Evolutionary conservation across 495 filamentous ascomycete genomes (phyloP).

Genomic region (Neurospora intermedia): DNA sequence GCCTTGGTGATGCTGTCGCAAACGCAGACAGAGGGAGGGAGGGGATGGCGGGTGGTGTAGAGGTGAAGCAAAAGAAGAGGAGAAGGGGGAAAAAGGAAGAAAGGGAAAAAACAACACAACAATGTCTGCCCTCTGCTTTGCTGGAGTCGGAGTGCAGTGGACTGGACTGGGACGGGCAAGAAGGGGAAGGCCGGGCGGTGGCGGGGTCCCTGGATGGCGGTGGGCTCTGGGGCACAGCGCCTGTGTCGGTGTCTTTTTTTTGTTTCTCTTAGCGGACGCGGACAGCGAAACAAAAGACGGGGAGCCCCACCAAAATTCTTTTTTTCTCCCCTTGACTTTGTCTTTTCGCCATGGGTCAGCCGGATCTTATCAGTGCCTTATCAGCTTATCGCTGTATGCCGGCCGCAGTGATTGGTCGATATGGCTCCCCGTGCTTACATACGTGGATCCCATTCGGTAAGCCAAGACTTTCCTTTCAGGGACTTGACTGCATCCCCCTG

Average conservation of each 20-base stretch:
- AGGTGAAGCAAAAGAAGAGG: background rate
- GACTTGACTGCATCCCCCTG: background rate
- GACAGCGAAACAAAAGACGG: background rate
- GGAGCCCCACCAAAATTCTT: background rate
- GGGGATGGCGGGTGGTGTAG: background rate
- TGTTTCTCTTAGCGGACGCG: background rate
- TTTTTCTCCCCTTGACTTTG: background rate
- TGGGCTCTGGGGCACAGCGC: background rate
- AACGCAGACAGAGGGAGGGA: background rate
- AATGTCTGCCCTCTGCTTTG: background rate
- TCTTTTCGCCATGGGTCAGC: background rate
- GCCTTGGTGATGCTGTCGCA: background rate
- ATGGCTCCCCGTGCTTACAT: background rate
- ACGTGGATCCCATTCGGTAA: background rate
- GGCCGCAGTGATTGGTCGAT: background rate
- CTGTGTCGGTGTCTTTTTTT: background rate
- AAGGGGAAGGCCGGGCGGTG: background rate
- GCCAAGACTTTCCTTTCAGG: background rate
- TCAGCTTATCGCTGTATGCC: background rate
- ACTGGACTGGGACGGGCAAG: background rate
- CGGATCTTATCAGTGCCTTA: constrained; percentile 6
- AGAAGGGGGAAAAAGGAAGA: background rate
- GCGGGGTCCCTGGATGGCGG: background rate
- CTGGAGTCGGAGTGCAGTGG: background rate
- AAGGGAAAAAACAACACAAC: background rate